Conservation (phyloP, 805 yeast species). For the Yueomyces sinensis region DNA sequence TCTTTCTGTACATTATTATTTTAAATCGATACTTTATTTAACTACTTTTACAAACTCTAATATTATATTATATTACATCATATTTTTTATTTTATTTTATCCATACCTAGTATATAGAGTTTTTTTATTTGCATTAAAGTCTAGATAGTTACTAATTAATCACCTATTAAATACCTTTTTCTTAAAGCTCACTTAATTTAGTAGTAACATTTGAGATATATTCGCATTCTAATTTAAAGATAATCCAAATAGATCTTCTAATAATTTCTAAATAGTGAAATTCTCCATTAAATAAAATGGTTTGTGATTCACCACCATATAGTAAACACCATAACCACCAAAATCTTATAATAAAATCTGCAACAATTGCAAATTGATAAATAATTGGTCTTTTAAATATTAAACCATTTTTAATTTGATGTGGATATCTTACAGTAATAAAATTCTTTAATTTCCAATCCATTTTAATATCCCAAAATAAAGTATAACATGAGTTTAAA, state of each 20-base stretch:
- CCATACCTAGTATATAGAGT: no score
- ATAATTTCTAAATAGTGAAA: constrained; percentile 64
- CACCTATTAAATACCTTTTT: no score
- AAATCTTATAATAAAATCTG: constrained; percentile 59
- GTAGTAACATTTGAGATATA: constrained; percentile 17
- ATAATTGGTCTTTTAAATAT: constrained; percentile 6
- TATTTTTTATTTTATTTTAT: no score
- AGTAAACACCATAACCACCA: constrained; percentile 54
- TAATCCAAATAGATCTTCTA: constrained; percentile 85
- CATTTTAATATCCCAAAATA: constrained; percentile 77
- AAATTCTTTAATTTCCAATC: constrained; percentile 63
- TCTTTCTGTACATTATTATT: no score
- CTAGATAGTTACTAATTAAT: no score
- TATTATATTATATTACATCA: no score
- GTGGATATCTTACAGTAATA: not conserved
- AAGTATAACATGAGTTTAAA: constrained; percentile 63
- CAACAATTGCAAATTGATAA: constrained; percentile 43
- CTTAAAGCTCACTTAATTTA: not conserved
- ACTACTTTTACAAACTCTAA: no score
- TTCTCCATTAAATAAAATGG: constrained; percentile 27
- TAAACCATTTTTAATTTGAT: not conserved
- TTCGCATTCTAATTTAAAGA: constrained; percentile 75
- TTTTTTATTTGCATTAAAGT: no score
- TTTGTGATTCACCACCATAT: constrained; percentile 7
- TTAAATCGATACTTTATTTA: no score